A percentile compares a stretch with the other conserved stretches of the same genome.
phyloP scores from a whole-genome alignment of 129 eudicot genomes.

The Pittosporum tobira region DNA sequence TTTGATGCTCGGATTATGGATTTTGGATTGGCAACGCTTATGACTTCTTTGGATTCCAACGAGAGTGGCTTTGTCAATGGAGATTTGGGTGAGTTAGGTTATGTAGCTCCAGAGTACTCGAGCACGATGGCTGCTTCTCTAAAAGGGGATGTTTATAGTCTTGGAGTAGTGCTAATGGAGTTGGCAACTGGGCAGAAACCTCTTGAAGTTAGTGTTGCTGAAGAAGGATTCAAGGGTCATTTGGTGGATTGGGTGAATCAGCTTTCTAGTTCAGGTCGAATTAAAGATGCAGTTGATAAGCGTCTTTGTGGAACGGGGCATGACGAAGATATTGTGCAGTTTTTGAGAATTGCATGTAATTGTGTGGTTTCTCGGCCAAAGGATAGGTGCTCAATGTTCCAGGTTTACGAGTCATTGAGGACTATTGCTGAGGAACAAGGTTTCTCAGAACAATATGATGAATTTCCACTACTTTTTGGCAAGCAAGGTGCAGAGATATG shows the following conservation, averaged over 20 bases:
- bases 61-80: conserved; percentile 30
- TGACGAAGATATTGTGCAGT: conserved; percentile 31
- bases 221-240: conserved; percentile 29
- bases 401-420: conserved; percentile 34
- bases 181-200: conserved; percentile 36
- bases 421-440: conserved; percentile 28
- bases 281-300: conserved; percentile 25
- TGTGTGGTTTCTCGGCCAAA: conserved; percentile 28
- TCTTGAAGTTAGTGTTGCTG: conserved; percentile 16
- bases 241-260: conserved; percentile 36
- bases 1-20: conserved; percentile 39
- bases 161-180: conserved; percentile 36
- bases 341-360: conserved; percentile 26
- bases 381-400: conserved; percentile 40
- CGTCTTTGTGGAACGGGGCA: conserved; percentile 27
- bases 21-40: conserved; percentile 29
- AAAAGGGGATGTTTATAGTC: conserved; percentile 38
- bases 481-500: conserved; percentile 12
- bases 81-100: conserved; percentile 40
- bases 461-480: conserved; percentile 30
- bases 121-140: conserved; percentile 38
- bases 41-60: conserved; percentile 15
- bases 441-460: conserved; percentile 31
- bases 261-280: conserved; percentile 22
- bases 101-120: conserved; percentile 40